Evolutionary conservation across 148 eudicot species (phyloP).

Genomic region (Rhododendron mucronatum): DNA sequence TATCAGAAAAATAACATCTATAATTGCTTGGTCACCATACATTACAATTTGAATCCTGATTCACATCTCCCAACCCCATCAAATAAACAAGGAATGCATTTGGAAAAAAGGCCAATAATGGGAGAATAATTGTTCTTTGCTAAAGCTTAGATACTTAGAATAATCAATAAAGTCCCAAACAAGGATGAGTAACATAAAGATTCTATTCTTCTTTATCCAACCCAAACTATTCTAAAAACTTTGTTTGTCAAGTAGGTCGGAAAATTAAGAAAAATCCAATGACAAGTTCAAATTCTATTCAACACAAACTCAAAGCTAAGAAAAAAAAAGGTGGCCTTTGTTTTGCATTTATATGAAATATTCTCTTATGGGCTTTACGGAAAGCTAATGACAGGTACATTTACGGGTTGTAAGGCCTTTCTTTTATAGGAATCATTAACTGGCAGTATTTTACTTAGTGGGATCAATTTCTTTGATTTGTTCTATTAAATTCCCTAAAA

Average conservation of each 20-base stretch:
- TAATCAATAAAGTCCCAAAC: constrained; percentile 23
- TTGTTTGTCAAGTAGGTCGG: constrained; percentile 19
- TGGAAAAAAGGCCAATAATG: constrained; percentile 11
- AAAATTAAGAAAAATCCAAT: background rate
- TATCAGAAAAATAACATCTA: too few species aligned
- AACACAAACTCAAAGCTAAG: constrained; percentile 12
- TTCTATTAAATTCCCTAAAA: constrained; percentile 19
- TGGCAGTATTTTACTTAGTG: constrained; percentile 5
- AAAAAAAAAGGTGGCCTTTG: constrained; percentile 14
- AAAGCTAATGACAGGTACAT: constrained; percentile 41
- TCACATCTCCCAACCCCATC: background rate
- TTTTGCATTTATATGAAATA: constrained; percentile 34
- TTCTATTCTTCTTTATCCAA: constrained; percentile 49
- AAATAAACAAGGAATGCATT: background rate
- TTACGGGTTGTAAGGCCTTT: constrained; percentile 39
- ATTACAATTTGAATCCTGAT: background rate
- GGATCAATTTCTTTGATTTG: constrained; percentile 3
- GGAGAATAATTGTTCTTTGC: constrained; percentile 27
- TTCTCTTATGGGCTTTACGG: constrained; percentile 33
- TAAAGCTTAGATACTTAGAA: constrained; percentile 32
- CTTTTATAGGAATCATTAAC: constrained; percentile 28
- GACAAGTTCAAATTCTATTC: constrained; percentile 20
- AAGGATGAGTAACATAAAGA: constrained; percentile 29
- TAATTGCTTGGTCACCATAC: background rate
- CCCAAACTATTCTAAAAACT: background rate